Base-by-base conservation (phyloP, 1,139 yeast species). In the Yarrowia galli region DNA sequence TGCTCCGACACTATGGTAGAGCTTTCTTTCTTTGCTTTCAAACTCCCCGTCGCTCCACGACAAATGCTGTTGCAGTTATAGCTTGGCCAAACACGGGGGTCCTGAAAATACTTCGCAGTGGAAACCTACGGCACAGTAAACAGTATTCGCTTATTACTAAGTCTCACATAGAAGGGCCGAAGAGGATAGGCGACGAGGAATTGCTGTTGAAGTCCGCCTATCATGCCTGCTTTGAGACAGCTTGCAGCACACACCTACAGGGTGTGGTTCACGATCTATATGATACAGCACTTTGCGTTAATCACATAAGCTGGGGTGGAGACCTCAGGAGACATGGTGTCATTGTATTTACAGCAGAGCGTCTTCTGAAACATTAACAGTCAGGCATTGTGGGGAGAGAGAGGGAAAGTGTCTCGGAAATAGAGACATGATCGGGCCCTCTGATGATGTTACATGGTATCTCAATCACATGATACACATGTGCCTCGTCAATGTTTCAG, bases 211-310 rank as follows among this genome's bases (percentile, higher is more conserved):
- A 10, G 28, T 45, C 18, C 12, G 10, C 28, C 28, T 10, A 28
- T 28, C 32, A 43, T 43, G 48, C n/a, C 22, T 43, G 48, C 49
- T 45, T 45, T 45, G 28, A 45, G 49, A 45, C 49, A 45, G 49
- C 8, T n/a, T n/a, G n/a, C n/a, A n/a, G n/a, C n/a, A n/a, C n/a
- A n/a, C n/a, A n/a, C n/a, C n/a, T n/a, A n/a, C n/a, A n/a, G n/a
- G n/a, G n/a, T n/a, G n/a, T n/a, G n/a, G n/a, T n/a, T n/a, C n/a
- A n/a, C n/a, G n/a, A n/a, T n/a, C n/a, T 9, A 42, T 42, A 10
- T 18, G 45, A 42, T 42, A 42, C 23, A n/a, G 45, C 15, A 3
- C 15, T 42, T 42, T 42, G 5, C 15, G 45, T 10, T 18, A 42
- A 18, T 9, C 7, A 40, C n/a, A n/a, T n/a, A n/a, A n/a, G n/a